phyloP scores from a whole-genome alignment of 352 stramenopile species.

The Phytophthora europaea region DNA sequence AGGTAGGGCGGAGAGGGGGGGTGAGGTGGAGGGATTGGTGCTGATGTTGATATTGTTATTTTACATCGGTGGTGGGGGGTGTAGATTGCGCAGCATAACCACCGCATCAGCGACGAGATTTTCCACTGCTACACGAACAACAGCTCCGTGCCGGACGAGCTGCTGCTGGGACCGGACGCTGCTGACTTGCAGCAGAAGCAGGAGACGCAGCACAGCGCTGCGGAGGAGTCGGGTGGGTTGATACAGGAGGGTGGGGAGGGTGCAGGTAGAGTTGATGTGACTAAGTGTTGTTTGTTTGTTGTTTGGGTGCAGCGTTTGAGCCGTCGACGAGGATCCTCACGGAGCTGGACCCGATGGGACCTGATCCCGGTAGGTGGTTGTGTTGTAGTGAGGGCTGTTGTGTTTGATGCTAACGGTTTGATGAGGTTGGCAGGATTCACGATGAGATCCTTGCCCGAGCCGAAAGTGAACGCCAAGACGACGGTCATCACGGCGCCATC shows the following conservation, averaged over 20 bases:
- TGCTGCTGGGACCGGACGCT: constrained; percentile 52
- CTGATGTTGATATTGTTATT: not conserved
- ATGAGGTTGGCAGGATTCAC: constrained; percentile 16
- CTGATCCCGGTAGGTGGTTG: constrained; percentile 27
- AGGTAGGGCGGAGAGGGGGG: not conserved
- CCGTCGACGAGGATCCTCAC: constrained; percentile 33
- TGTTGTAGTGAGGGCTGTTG: not conserved
- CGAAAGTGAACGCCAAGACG: constrained; percentile 31
- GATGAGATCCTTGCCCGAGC: constrained; percentile 19
- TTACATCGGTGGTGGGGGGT: not conserved
- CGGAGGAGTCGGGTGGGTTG: constrained; percentile 35
- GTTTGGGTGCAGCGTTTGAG: constrained; percentile 37
- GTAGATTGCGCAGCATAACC: constrained; percentile 82
- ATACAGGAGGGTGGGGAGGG: not conserved
- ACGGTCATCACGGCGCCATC: constrained; percentile 7
- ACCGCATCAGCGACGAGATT: constrained; percentile 82
- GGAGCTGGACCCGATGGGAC: constrained; percentile 37
- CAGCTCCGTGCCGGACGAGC: constrained; percentile 78
- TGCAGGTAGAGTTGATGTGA: not conserved
- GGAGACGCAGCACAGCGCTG: constrained; percentile 20
- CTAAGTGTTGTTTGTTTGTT: not conserved
- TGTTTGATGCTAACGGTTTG: constrained; percentile 1
- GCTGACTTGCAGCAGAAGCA: constrained; percentile 34
- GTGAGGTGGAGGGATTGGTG: not conserved
- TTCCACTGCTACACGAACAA: constrained; percentile 85